Base-by-base conservation (phyloP, 179 eudicot species). In the Spinacia oleracea region DNA sequence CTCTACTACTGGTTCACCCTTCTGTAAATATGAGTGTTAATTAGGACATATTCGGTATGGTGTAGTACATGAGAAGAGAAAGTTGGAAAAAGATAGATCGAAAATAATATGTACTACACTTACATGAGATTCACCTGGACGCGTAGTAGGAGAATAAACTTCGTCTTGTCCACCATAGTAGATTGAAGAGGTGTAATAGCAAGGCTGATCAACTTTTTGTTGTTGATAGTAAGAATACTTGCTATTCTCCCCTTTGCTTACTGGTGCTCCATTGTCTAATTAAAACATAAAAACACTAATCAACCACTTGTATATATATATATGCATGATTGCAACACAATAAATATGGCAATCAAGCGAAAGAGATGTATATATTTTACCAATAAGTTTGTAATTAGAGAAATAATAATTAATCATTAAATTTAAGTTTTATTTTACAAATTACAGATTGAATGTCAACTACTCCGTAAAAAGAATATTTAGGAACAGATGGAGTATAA, bases 101-200 rank as follows among this genome's bases (percentile, higher is more conserved):
- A 10, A 27, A 59, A 35, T 10, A 27, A 43, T 50, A 27, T 40
- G n/a, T 34, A 69, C 11, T 62, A 87, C 88, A 73, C 62, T 72
- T 15, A 76, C 83, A 45, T 81, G 90, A 78, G 89, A 68, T 56
- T 78, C 82, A 60, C 43, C 34, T 58, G 79, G 73, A n/a, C 79
- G 80, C 65, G 74, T 82, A 38, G 88, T 73, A 3, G 94, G 91
- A 43, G 91, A 77, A 74, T 92, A 94, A 74, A 86, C 89, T 83
- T 94, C 72, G 12, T 70, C 94, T 83, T 86, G 98, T 86, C 90
- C 97, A 74, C 98, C 97, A 72, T 94, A 94, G 81, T 92, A 90
- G 72, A 94, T 92, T 43, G 98, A 93, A 45, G 96, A 91, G 86
- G 87, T 91, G 79, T 78, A 87, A 68, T 85, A 77, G 84, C 96